These are phyloP conservation scores for Thymus quinquecostatus DNA, from an alignment of 257 asterid genomes.

Conservation along the genomic window DNA sequence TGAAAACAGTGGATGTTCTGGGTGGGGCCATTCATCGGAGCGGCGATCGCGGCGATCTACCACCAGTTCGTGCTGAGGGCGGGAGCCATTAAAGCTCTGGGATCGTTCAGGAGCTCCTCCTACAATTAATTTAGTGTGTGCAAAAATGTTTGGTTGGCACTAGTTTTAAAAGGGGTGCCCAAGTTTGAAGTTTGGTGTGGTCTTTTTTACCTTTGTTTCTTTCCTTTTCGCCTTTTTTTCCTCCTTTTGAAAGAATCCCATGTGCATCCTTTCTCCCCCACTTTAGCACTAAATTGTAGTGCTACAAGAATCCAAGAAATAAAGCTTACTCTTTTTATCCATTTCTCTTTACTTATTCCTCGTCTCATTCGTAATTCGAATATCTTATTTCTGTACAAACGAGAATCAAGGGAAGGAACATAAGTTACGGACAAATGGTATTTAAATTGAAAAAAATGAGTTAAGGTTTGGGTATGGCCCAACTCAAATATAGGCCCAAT, in stretches of 20 bases:
- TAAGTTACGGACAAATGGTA: too few species aligned
- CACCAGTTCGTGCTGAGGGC: constrained; percentile 73
- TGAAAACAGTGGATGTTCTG: constrained; percentile 77
- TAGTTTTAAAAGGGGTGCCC: constrained; percentile 34
- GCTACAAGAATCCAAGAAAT: constrained; percentile 21
- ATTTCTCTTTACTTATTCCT: background rate
- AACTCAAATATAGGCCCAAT: too few species aligned
- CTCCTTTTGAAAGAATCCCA: background rate
- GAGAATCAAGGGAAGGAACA: too few species aligned
- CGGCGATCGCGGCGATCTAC: constrained; percentile 79
- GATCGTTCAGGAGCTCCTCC: constrained; percentile 72
- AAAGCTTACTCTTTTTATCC: background rate
- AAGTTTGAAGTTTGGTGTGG: constrained; percentile 9
- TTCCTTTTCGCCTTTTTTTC: background rate
- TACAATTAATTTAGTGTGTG: background rate
- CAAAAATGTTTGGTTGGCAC: constrained; percentile 25
- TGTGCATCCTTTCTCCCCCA: background rate
- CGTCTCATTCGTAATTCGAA: too few species aligned
- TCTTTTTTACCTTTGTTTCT: background rate
- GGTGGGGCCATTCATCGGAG: constrained; percentile 88
- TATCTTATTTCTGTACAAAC: too few species aligned
- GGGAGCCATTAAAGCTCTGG: constrained; percentile 71
- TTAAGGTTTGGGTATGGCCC: too few species aligned
- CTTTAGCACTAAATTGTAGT: constrained; percentile 14
- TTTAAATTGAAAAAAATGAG: too few species aligned